phyloP scores from a whole-genome alignment of 805 yeast species.

The Kuraishia piskuri region DNA sequence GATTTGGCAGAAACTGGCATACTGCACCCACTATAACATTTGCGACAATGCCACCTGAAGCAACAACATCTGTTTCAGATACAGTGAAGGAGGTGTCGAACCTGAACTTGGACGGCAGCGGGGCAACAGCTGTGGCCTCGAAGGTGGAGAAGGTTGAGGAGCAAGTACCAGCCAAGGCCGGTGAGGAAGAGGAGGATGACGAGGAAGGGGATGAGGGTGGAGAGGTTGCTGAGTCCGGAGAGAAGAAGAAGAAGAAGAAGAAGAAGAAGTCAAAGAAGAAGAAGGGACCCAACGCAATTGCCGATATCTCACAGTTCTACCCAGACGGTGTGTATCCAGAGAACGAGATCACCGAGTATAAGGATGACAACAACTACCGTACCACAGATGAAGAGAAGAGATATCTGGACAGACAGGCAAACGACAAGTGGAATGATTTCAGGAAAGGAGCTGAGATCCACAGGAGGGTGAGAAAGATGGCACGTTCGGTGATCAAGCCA shows the following conservation, averaged over 20 bases:
- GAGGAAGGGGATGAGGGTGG: constrained; percentile 24
- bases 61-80: not conserved
- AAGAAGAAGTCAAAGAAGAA: constrained; percentile 51
- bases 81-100: constrained; percentile 2
- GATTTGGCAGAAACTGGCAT: no score
- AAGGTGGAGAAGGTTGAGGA: constrained; percentile 4
- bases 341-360: constrained; percentile 81
- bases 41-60: not conserved
- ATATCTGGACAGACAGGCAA: constrained; percentile 58
- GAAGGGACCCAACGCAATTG: constrained; percentile 43
- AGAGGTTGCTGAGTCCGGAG: constrained; percentile 19
- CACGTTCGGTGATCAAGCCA: constrained; percentile 67
- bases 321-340: constrained; percentile 74
- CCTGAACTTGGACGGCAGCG: constrained; percentile 1
- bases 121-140: constrained; percentile 6
- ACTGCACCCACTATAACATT: no score
- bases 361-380: constrained; percentile 60
- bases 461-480: constrained; percentile 78
- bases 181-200: constrained; percentile 12
- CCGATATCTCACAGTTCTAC: constrained; percentile 57
- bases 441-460: constrained; percentile 96
- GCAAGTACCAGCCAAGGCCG: not conserved
- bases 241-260: constrained; percentile 37
- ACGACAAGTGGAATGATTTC: constrained; percentile 72
- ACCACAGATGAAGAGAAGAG: constrained; percentile 83